A percentile compares a stretch with the other conserved stretches of the same genome.
Evolutionary conservation across 495 filamentous ascomycete genomes (phyloP).

Genomic region (Talaromyces liani): DNA sequence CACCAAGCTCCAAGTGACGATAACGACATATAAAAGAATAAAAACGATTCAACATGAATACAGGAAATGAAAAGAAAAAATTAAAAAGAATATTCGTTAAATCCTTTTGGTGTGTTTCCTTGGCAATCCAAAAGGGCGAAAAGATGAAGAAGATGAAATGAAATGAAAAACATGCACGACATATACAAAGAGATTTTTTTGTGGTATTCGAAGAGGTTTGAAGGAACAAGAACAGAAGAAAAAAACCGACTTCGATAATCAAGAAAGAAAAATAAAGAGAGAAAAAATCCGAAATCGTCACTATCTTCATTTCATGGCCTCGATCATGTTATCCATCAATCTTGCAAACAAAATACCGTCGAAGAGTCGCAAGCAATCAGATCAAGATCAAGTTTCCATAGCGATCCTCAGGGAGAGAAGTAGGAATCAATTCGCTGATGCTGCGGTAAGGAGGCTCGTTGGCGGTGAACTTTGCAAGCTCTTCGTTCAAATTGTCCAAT

Average conservation of each 20-base stretch:
- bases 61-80: constrained; percentile 8
- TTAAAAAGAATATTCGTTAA: constrained; percentile 1
- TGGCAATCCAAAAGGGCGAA: not conserved
- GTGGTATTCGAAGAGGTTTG: not conserved
- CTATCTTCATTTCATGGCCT: not conserved
- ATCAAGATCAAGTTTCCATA: constrained; percentile 3
- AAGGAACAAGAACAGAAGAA: constrained; percentile 2
- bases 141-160: not conserved
- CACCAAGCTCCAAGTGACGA: not conserved
- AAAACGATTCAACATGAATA: not conserved
- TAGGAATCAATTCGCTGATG: constrained; percentile 5
- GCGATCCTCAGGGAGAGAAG: constrained; percentile 4
- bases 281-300: constrained; percentile 7
- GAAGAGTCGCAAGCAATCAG: not conserved
- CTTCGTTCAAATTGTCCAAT: not conserved
- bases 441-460: constrained; percentile 1
- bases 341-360: not conserved
- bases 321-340: not conserved
- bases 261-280: not conserved
- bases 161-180: constrained; percentile 9
- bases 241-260: not conserved
- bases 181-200: not conserved
- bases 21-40: not conserved
- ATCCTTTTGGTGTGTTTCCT: not conserved
- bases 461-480: not conserved